Base-by-base conservation (phyloP, 78 protist species). In the Dictyostelium capitatum region DNA sequence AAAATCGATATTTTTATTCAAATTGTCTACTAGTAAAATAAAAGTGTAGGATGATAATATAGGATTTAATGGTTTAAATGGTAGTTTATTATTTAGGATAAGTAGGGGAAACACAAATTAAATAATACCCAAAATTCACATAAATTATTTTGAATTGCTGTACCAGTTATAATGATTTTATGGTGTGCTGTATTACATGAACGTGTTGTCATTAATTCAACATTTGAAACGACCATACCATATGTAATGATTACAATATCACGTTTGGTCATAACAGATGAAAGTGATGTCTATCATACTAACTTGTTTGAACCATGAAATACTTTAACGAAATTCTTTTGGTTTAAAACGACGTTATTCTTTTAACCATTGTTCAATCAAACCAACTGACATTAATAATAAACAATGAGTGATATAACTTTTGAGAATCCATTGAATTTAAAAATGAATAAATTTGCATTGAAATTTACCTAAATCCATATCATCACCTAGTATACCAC, bases 131-230 rank as follows among this genome's bases (percentile, higher is more conserved):
- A 95, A 20, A 97, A 74, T 54, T 97, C 98, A 67, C 80, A 50
- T 30, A 96, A 87, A 51, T 95, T 95, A 80, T 97, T 97, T 75
- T 92, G 96, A 41, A 97, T 79, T 37, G 98, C 98, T 12, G 98
- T 97, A 47, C 98, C 98, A 6, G 97, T 79, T 81, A 97, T 73
- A 6, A 97, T 69, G 56, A 97, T 53, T 53, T 74, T 89, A 46
- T 78, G 75, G 9, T 28, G 20, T n/a, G 97, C 82, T 2, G 5
- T 15, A n/a, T 64, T 80, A 6, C 72, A 9, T n/a, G 15, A 15
- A 17, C 20, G 17, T 6, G 46, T 43, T 12, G 37, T 78, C 89
- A 81, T 32, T 2, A 32, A 59, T 3, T 74, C 83, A 43, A 14
- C n/a, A 25, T 92, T 92, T 23, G 70, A 32, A 14, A 48, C 69